These are phyloP conservation scores for Litchi chinensis DNA, from an alignment of 345 rosid genomes.

Conservation along the genomic window DNA sequence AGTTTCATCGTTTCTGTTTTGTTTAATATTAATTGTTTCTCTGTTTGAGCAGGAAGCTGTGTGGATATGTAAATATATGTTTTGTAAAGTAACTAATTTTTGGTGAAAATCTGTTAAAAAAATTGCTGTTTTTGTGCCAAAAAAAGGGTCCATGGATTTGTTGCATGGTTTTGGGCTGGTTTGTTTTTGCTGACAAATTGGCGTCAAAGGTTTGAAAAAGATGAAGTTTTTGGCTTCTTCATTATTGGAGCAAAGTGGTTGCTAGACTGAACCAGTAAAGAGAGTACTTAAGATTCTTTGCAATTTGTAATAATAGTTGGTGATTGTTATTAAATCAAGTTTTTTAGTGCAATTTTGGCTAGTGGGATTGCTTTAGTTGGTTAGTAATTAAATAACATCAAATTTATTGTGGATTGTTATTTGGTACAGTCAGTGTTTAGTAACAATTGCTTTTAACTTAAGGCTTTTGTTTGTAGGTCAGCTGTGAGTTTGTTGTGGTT, in stretches of 20 bases:
- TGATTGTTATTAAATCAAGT: neutral
- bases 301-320: neutral
- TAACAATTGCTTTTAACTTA: neutral
- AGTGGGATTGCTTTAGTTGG: conserved; percentile 26
- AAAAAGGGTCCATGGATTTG: neutral
- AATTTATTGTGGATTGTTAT: neutral
- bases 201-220: conserved; percentile 15
- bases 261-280: conserved; percentile 18
- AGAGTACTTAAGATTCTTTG: conserved; percentile 9
- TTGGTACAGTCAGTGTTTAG: neutral
- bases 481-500: conserved; percentile 4
- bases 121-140: conserved; percentile 11
- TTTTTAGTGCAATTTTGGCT: conserved; percentile 19
- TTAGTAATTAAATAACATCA: conserved; percentile 22
- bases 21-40: neutral
- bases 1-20: neutral
- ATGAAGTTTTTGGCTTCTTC: conserved; percentile 15
- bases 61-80: neutral
- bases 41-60: neutral
- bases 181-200: conserved; percentile 10
- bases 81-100: neutral
- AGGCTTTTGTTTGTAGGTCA: conserved; percentile 18
- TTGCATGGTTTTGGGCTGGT: neutral
- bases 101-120: neutral
- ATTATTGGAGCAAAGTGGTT: conserved; percentile 20